Evolutionary conservation across 208 protist species (phyloP), one percentile per base, ranked within the genome.

Genomic region (Acanthamoeba culbertsoni): DNA sequence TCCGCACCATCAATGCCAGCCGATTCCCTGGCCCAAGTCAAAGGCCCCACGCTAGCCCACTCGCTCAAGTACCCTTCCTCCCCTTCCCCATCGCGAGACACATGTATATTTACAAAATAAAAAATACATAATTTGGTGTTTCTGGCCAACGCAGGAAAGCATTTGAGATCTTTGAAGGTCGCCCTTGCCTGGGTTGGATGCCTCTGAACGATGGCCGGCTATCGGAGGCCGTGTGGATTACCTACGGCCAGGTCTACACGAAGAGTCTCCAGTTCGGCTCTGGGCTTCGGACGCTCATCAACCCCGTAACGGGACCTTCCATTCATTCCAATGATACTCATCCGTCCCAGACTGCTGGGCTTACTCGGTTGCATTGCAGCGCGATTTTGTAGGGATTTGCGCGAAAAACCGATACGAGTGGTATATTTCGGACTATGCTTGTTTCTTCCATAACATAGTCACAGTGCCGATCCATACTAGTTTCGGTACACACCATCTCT

Each of bases 361-460:
- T 40, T 79, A 20, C 28, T 1, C 26, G 16, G 37, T 8, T 20
- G 14, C 2, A 82, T 82, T 86, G 77, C n/a, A 88, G 77, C 48
- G 77, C 7, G 77, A 88, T 7, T 88, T 88, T 23, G 51, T 88
- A 0, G 77, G 77, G 2, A 88, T 88, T 14, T 40, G 77, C 20
- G 77, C 77, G 7, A 31, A 42, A 33, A 88, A 88, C 51, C 0
- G 77, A 12, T 23, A 62, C 18, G 77, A 88, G 48, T 88, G 77
- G 77, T 88, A 88, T 40, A 20, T 88, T 28, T 31, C 77, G 28
- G 77, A 88, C 77, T 88, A 88, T 31, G 77, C 77, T n/a, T 88
- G 77, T 33, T 62, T 88, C 51, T 62, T 88, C 48, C 37, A 88
- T 35, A 55, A 88, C 37, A 63, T 88, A 28, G 51, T 88, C 43